Evolutionary conservation across 257 asterid species (phyloP), one percentile per base, ranked within the genome.

Genomic region (Perilla frutescens): DNA sequence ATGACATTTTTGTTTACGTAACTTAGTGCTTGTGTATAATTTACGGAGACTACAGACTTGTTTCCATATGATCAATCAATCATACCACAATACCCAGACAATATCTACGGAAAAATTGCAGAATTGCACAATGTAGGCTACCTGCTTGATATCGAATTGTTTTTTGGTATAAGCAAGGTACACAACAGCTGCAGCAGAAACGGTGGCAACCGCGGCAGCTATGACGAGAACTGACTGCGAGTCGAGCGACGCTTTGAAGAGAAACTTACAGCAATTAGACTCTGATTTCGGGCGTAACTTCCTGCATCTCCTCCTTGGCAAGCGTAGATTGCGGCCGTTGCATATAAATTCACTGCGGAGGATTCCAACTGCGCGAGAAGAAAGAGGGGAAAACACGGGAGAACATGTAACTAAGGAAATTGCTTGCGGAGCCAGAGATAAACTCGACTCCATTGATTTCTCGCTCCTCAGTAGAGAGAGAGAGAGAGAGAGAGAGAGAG

Each of bases 231-330:
- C 63, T 13, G 86, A 73, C 62, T 89, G 97, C 72, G 94, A 87
- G 37, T 88, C 93, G 2, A 91, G 84, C 74, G 96, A 85, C 20
- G 96, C 98, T 78, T 70, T 83, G 59, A 82, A 55, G 45, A 81
- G 55, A 41, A 82, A 74, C 47, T 80, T 79, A 32, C 72, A 66
- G 67, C 77, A 66, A 48, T 75, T 71, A 5, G 79, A 15, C 64
- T 82, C 84, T 34, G 85, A 75, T 32, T 82, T 84, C 71, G 76
- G 76, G 44, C 93, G 86, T 31, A 63, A 14, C 54, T 76, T 87
- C 81, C 71, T 83, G 56, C 83, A 76, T 75, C 82, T 84, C 74
- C 89, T 51, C 63, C 86, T 80, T 8, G 87, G 89, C 37, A 84
- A 82, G 71, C 90, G 84, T 81, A 89, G 85, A 81, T 66, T 79